Evolutionary conservation across 495 filamentous ascomycete species (phyloP), one percentile per base, ranked within the genome.

Genomic region (Hypoxylon fragiforme): DNA sequence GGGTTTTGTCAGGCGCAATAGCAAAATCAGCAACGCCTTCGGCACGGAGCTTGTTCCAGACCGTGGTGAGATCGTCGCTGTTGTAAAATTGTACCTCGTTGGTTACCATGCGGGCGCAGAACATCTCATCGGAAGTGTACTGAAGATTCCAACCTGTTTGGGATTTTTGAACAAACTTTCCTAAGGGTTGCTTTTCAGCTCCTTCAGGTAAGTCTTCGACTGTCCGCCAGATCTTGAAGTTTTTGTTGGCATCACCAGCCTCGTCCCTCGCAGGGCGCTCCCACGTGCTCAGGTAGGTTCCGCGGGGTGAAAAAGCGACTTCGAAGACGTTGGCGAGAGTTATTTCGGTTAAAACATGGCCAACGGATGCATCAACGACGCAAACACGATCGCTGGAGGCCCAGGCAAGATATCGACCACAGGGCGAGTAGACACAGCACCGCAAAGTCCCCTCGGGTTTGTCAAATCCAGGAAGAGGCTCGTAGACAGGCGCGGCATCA

Each of bases 71-170:
- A 62, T 96, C 87, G 39, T 82, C 76, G 70, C 88, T 94, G 70
- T 95, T 79, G 75, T 91, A 97, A 73, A 98, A 95, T 65, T 97
- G 94, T 32, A 98, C 89, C 73, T 96, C 91, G 70, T 97, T 97
- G 69, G 90, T 96, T 63, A 97, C 95, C 28, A 85, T 78, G 44
- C 94, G 91, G 49, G 92, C 94, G 70, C 94, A 98, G 66, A 87
- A 89, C 61, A 79, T 77, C 80, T 98, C 94, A 68, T 98, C 94
- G 51, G 81, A 80, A 21, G 91, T 96, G 68, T 97, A 98, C 72
- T 97, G 95, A 67, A 97, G 78, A 73, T 96, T 97, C 94, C 92
- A 98, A 66, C 91, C 90, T 13, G 89, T 91, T 76, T 92, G 89
- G 46, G 83, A 87, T 75, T 96, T 96, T 72, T 98, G 92, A 59